phyloP scores from a whole-genome alignment of 2,329 filamentous ascomycete species.

The Aureobasidium sp. region DNA sequence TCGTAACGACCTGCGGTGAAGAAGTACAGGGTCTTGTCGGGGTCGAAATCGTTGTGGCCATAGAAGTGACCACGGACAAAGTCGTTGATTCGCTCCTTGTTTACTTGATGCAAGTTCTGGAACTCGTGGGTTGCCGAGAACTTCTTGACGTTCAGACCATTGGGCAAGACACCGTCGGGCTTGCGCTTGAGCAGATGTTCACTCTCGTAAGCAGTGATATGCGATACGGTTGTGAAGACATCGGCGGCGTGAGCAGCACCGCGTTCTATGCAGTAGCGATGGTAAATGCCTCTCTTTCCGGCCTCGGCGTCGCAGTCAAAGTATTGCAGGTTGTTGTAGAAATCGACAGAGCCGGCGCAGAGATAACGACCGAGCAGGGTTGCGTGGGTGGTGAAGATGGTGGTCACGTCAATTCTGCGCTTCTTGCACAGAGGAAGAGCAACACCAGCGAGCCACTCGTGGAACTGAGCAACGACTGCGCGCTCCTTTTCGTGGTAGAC shows the following conservation, averaged over 20 bases:
- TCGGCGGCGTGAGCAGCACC: slow-evolving; percentile 86
- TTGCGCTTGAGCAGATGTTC: slow-evolving; percentile 93
- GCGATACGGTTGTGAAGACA: slow-evolving; percentile 97
- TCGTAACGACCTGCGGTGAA: slow-evolving; percentile 97
- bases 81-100: slow-evolving; percentile 96
- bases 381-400: slow-evolving; percentile 97
- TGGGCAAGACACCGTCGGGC: slow-evolving; percentile 91
- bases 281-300: slow-evolving; percentile 96
- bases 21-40: slow-evolving; percentile 94
- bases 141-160: slow-evolving; percentile 96
- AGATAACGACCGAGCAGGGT: slow-evolving; percentile 93
- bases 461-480: slow-evolving; percentile 95
- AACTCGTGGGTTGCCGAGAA: slow-evolving; percentile 98
- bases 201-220: slow-evolving; percentile 97
- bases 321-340: slow-evolving; percentile 97
- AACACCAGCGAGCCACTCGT: slow-evolving; percentile 96
- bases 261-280: slow-evolving; percentile 95
- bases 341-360: slow-evolving; percentile 94
- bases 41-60: slow-evolving; percentile 93
- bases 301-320: slow-evolving; percentile 97
- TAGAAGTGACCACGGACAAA: slow-evolving; percentile 98
- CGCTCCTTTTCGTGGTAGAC: slow-evolving; percentile 86
- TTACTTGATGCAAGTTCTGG: slow-evolving; percentile 93
- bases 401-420: slow-evolving; percentile 91
- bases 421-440: slow-evolving; percentile 87